Percentiles rank a stretch among this genome's conserved stretches.
phyloP scores from a whole-genome alignment of 257 asterid species.

The Solanum acaule region DNA sequence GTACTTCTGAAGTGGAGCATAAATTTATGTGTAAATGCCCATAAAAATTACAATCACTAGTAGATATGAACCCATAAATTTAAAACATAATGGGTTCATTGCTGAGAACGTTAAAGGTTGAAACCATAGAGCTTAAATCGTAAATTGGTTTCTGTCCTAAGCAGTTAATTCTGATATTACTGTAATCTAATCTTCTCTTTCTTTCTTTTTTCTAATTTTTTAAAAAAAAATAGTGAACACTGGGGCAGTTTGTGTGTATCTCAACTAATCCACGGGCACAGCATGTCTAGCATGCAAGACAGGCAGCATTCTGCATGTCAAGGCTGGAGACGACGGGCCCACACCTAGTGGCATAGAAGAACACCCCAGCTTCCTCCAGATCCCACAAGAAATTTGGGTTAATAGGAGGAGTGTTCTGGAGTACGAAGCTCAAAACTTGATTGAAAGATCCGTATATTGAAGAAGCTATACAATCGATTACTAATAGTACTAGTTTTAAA shows the following conservation, averaged over 20 bases:
- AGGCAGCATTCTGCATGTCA: not conserved
- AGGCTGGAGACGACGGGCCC: not conserved
- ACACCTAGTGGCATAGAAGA: not conserved
- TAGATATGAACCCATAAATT: not conserved
- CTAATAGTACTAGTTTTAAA: not conserved
- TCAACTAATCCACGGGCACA: not conserved
- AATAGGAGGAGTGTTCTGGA: not conserved
- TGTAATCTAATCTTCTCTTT: not conserved
- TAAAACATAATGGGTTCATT: not conserved
- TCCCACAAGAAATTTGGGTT: not conserved
- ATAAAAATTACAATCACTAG: not conserved
- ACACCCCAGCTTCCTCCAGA: not conserved
- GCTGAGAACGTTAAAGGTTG: not conserved
- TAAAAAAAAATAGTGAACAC: accelerated
- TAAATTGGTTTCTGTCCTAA: not conserved
- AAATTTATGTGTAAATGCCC: not conserved
- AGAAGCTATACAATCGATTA: not conserved
- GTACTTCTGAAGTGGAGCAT: not conserved
- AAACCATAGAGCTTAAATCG: not conserved
- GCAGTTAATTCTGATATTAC: not conserved
- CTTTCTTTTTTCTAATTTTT: constrained; percentile 2
- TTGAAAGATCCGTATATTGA: not conserved
- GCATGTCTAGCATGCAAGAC: not conserved
- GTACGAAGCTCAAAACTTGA: not conserved
- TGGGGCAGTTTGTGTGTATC: not conserved